These are phyloP conservation scores for Fusarium xyrophilum DNA, from an alignment of 2,329 filamentous ascomycete species.

Conservation along the genomic window DNA sequence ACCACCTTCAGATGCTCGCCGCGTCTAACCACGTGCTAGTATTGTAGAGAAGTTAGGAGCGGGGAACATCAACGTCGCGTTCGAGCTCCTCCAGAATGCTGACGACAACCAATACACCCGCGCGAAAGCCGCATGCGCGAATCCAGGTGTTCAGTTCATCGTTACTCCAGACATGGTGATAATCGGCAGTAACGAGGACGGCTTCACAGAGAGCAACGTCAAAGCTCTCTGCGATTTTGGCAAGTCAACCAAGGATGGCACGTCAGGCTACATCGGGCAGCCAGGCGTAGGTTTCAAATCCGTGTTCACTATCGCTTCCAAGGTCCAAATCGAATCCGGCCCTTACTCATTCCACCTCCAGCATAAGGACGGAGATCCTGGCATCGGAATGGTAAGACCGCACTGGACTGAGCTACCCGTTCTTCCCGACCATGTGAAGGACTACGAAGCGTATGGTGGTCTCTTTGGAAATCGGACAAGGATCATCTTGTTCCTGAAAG, in stretches of 20 bases:
- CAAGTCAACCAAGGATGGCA: neutral
- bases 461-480: neutral
- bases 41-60: neutral
- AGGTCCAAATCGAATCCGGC: neutral
- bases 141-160: neutral
- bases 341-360: neutral
- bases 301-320: neutral
- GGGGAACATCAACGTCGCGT: neutral
- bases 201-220: neutral
- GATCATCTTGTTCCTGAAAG: neutral
- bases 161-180: neutral
- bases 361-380: neutral
- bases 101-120: neutral
- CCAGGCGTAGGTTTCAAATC: neutral
- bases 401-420: neutral
- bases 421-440: neutral
- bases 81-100: neutral
- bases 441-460: neutral
- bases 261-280: neutral
- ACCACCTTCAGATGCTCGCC: rapidly evolving
- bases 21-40: neutral
- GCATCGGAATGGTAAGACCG: neutral
- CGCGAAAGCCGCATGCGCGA: neutral
- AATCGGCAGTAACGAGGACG: neutral
- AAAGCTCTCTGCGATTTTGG: neutral